Percentiles rank a stretch among this genome's conserved stretches.
Evolutionary conservation across 1,284 basidiomycete species (phyloP).

Genomic region (Cutaneotrichosporon mucoides): DNA sequence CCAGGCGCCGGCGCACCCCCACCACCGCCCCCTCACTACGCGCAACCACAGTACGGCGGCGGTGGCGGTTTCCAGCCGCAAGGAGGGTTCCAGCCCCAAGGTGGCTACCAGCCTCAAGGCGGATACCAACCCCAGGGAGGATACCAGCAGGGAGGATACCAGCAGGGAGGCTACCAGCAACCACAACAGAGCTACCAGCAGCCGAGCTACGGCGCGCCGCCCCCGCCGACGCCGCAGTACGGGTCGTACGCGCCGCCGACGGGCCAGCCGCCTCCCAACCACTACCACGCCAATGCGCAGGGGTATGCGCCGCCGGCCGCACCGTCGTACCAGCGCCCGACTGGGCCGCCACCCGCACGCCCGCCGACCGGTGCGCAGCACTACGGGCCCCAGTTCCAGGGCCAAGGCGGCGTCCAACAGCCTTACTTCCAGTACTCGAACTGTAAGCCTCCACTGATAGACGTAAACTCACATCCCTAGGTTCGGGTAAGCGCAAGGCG

Average conservation of each 20-base stretch:
- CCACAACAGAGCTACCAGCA: constrained; percentile 1
- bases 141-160: neutral
- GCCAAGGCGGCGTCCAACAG: constrained; percentile 55
- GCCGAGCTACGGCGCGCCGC: neutral
- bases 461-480: constrained; percentile 8
- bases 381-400: constrained; percentile 63
- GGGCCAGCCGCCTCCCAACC: constrained; percentile 8
- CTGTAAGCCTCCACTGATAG: constrained; percentile 49
- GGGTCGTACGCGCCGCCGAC: constrained; percentile 11
- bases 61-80: constrained; percentile 1
- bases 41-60: neutral
- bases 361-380: constrained; percentile 59
- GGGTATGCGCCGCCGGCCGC: constrained; percentile 10
- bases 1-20: neutral
- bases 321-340: constrained; percentile 1
- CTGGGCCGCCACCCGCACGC: constrained; percentile 4
- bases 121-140: neutral
- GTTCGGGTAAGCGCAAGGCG: constrained; percentile 38
- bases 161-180: neutral
- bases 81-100: neutral
- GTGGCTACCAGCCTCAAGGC: neutral
- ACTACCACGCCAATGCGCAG: constrained; percentile 13
- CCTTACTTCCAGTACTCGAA: constrained; percentile 76
- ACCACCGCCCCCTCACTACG: neutral
- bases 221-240: neutral